These are phyloP conservation scores for Aspergillus calidoustus DNA, from an alignment of 2,329 filamentous ascomycete species.

Conservation along the genomic window DNA sequence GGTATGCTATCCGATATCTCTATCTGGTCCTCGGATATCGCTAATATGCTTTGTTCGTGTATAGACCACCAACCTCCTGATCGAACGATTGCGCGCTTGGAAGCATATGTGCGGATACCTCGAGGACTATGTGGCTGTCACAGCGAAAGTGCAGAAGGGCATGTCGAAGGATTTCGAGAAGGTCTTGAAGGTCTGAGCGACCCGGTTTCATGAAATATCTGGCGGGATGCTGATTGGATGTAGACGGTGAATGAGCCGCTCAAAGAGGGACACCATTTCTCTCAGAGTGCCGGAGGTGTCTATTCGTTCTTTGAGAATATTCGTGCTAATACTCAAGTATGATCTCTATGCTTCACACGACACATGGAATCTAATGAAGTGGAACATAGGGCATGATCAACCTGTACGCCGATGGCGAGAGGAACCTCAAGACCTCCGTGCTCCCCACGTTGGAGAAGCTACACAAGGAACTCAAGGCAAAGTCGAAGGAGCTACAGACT, in stretches of 20 bases:
- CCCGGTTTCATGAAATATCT: background rate
- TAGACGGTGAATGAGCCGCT: constrained; percentile 84
- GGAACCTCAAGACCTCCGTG: constrained; percentile 83
- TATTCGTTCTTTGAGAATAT: constrained; percentile 94
- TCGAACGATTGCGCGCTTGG: constrained; percentile 90
- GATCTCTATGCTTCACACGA: background rate
- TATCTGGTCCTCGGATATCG: background rate
- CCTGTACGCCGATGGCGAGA: constrained; percentile 87
- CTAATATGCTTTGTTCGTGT: constrained; percentile 3
- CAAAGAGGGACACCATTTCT: constrained; percentile 90
- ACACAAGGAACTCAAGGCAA: constrained; percentile 96
- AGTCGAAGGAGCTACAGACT: constrained; percentile 82
- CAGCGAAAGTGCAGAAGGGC: constrained; percentile 82
- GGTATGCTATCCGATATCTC: constrained; percentile 30
- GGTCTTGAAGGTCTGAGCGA: constrained; percentile 72
- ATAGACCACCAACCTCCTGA: constrained; percentile 77
- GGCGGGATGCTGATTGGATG: constrained; percentile 16
- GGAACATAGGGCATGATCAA: constrained; percentile 73
- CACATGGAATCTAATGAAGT: background rate
- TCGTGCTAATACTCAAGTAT: constrained; percentile 80
- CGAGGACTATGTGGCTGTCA: constrained; percentile 83
- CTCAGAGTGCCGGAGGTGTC: constrained; percentile 83
- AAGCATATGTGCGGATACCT: constrained; percentile 92
- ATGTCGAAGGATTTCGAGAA: constrained; percentile 96
- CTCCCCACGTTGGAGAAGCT: constrained; percentile 87